phyloP scores from a whole-genome alignment of 139 green algal genomes.

The Diplosphaera chodatii region DNA sequence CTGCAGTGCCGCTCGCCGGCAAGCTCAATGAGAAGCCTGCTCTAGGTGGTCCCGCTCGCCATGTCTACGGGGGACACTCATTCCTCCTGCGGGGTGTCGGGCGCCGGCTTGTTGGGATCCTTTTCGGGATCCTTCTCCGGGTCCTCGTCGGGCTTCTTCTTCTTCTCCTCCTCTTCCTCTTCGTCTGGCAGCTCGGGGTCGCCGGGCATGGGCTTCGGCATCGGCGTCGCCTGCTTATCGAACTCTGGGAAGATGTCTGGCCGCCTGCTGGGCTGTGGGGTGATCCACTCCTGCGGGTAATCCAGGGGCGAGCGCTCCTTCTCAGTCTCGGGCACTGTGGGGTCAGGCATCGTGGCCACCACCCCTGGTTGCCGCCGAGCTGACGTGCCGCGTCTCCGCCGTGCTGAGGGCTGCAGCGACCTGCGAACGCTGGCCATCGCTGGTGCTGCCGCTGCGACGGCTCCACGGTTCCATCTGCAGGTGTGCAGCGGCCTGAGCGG shows the following conservation, averaged over 20 bases:
- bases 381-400: neutral
- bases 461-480: neutral
- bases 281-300: conserved; percentile 89
- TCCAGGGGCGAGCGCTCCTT: conserved; percentile 78
- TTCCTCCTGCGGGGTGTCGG: conserved; percentile 33
- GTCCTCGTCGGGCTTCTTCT: conserved; percentile 66
- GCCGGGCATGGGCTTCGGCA: conserved; percentile 58
- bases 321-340: conserved; percentile 62
- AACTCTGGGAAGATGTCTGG: conserved; percentile 93
- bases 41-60: too few relatives aligned
- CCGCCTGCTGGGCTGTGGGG: conserved; percentile 73
- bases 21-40: too few relatives aligned
- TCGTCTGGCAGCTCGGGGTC: conserved; percentile 91
- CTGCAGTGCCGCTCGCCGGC: too few relatives aligned
- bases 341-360: conserved; percentile 47
- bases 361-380: neutral
- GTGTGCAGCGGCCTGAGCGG: neutral
- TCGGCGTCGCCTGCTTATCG: conserved; percentile 80
- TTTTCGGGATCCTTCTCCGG: conserved; percentile 52
- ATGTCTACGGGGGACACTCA: conserved; percentile 19
- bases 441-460: too few relatives aligned
- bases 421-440: too few relatives aligned
- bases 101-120: conserved; percentile 35
- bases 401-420: too few relatives aligned
- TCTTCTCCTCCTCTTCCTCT: conserved; percentile 76